Evolutionary conservation across 1,139 yeast species (phyloP), one percentile per base, ranked within the genome.

Genomic region (Taiozyma sp.): DNA sequence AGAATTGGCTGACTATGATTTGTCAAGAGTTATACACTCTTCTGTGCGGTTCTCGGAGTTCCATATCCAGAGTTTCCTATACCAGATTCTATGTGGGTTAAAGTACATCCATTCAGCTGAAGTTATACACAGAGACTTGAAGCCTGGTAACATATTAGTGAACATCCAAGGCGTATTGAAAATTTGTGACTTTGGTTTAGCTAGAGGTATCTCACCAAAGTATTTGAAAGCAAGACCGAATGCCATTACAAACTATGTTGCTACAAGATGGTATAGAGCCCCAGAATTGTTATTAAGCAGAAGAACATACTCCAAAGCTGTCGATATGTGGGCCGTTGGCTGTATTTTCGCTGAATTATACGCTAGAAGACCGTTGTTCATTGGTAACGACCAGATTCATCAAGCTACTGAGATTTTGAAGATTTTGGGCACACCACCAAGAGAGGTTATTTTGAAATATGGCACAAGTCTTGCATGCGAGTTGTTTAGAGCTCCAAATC

Each of bases 231-330:
- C 64, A 51, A 69, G 57, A 50, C 52, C 61, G 48, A 48, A 66
- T 61, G 54, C 77, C 71, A 87, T 88, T 47, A 91, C 97, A 4
- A 84, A 84, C 59, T 91, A 91, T 62, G 97, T 92, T 19, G 97
- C 97, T 4, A 92, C 98, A 0, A 72, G 98, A 54, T 92, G 97
- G 97, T 92, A 92, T 65, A 72, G 97, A 49, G 97, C 97, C 0
- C 98, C 98, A 0, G 98, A 92, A 64, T 74, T 92, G 51, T 81
- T 91, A 55, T 72, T 91, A 52, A 80, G 88, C 24, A 77, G 79
- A 48, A 75, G 78, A 53, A 71, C 69, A 51, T 71, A 83, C 62
- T 71, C 78, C 24, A 80, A 81, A 55, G 70, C 85, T 2, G 83
- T 87, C 47, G 96, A 87, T 66, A 70, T 87, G 68, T 87, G 96